A percentile compares a stretch with the other conserved stretches of the same genome.
Conservation (phyloP, 805 yeast species). For the Candida germanica region DNA sequence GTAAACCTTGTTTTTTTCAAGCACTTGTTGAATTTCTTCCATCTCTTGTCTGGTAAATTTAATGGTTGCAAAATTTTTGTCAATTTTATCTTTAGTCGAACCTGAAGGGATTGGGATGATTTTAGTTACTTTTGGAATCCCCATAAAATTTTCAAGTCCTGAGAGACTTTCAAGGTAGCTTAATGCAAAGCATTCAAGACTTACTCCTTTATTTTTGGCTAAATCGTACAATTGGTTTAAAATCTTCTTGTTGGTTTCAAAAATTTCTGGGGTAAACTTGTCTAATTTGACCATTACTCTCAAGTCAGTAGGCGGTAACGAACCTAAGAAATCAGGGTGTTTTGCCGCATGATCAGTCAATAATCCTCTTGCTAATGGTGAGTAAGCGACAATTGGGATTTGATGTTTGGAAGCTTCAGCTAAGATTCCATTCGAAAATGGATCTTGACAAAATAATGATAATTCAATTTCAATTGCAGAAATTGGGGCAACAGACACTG, state of each 20-base stretch:
- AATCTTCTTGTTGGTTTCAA: slow-evolving; percentile 48
- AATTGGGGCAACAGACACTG: slow-evolving; percentile 53
- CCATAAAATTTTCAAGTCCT: slow-evolving; percentile 52
- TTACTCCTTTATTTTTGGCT: slow-evolving; percentile 46
- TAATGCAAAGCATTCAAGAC: slow-evolving; percentile 52
- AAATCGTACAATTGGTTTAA: slow-evolving; percentile 47
- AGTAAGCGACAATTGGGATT: slow-evolving; percentile 72
- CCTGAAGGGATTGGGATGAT: slow-evolving; percentile 82
- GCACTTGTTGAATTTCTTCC: slow-evolving; percentile 44
- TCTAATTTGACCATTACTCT: slow-evolving; percentile 42
- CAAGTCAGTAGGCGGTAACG: slow-evolving; percentile 56
- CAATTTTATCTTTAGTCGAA: slow-evolving; percentile 53
- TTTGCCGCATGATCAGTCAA: slow-evolving; percentile 59
- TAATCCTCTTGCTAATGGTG: slow-evolving; percentile 79
- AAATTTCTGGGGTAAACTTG: slow-evolving; percentile 55
- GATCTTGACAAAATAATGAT: slow-evolving; percentile 63
- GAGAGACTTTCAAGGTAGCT: slow-evolving; percentile 56
- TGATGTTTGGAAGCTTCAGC: slow-evolving; percentile 52
- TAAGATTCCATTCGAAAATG: slow-evolving; percentile 59
- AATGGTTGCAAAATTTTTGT: slow-evolving; percentile 51
- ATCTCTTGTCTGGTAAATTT: slow-evolving; percentile 56
- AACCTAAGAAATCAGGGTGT: slow-evolving; percentile 23
- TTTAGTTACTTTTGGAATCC: slow-evolving; percentile 42
- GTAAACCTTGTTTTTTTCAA: slow-evolving; percentile 41
- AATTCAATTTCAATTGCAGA: slow-evolving; percentile 74